A percentile compares a stretch with the other conserved stretches of the same genome.
These are phyloP conservation scores for Penstemon newberryi DNA, from an alignment of 257 asterid genomes.

Conservation along the genomic window DNA sequence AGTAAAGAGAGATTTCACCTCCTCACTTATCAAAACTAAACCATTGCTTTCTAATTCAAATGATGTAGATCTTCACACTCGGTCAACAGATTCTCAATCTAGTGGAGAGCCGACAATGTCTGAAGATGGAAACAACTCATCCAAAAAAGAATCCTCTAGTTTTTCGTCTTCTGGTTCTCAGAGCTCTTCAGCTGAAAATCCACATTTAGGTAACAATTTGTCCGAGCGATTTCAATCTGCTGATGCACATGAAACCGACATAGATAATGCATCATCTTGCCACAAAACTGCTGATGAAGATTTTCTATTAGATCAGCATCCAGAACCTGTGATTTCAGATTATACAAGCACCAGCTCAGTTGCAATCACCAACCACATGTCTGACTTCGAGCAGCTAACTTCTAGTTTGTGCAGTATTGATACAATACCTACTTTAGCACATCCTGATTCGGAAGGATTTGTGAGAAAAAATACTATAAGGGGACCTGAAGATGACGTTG, in stretches of 20 bases:
- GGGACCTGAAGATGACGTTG: constrained; percentile 33
- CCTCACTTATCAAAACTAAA: constrained; percentile 34
- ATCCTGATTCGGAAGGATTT: constrained; percentile 37
- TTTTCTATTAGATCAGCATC: constrained; percentile 23
- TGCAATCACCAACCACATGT: constrained; percentile 30
- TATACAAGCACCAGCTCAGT: constrained; percentile 20
- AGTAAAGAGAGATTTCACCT: constrained; percentile 43
- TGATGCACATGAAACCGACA: constrained; percentile 31
- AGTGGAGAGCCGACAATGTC: constrained; percentile 55
- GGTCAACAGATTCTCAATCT: constrained; percentile 63
- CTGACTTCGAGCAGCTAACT: constrained; percentile 42
- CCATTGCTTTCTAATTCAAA: constrained; percentile 36
- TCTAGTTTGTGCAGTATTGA: constrained; percentile 35
- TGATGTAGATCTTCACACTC: constrained; percentile 42
- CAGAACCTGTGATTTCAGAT: constrained; percentile 33
- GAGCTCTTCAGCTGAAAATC: constrained; percentile 39
- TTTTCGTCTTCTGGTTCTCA: constrained; percentile 38
- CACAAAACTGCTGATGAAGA: constrained; percentile 31
- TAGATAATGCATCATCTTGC: constrained; percentile 26
- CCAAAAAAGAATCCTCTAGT: constrained; percentile 41
- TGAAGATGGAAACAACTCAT: constrained; percentile 42
- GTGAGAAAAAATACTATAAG: constrained; percentile 29
- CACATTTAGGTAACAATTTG: constrained; percentile 28
- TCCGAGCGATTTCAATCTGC: constrained; percentile 31
- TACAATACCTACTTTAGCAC: constrained; percentile 32